These are phyloP conservation scores for Elymus sibiricus DNA, from an alignment of 176 grass and related monocot genomes.

Conservation along the genomic window DNA sequence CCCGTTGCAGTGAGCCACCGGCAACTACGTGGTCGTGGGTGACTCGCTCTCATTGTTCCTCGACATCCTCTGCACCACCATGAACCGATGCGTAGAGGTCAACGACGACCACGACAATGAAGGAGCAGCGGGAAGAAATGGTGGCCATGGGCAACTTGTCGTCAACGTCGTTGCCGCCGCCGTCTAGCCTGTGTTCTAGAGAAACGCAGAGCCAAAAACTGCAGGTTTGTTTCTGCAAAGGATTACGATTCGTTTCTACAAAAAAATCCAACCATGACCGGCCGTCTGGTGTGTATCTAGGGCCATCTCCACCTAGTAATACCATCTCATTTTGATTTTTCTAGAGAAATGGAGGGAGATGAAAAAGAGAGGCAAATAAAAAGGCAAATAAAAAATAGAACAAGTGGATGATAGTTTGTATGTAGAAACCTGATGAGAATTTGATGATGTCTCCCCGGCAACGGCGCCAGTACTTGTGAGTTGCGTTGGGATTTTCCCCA, in stretches of 20 bases:
- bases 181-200: neutral
- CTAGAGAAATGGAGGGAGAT: no score
- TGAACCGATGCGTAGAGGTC: neutral
- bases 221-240: neutral
- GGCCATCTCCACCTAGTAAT: neutral
- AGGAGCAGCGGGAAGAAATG: neutral
- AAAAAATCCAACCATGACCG: neutral
- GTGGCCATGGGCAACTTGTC: neutral
- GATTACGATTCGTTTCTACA: neutral
- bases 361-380: no score
- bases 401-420: no score
- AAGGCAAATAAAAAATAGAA: no score
- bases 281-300: neutral
- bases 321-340: no score
- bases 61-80: conserved; percentile 23
- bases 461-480: no score
- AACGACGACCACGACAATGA: neutral
- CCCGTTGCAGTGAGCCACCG: no score
- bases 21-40: no score
- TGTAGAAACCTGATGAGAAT: no score
- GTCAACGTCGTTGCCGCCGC: neutral
- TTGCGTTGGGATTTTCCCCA: no score
- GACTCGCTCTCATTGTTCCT: no score
- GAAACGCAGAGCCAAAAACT: neutral
- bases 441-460: no score